Conservation (phyloP, 1,284 basidiomycete genomes). For the Ustilago nuda region DNA sequence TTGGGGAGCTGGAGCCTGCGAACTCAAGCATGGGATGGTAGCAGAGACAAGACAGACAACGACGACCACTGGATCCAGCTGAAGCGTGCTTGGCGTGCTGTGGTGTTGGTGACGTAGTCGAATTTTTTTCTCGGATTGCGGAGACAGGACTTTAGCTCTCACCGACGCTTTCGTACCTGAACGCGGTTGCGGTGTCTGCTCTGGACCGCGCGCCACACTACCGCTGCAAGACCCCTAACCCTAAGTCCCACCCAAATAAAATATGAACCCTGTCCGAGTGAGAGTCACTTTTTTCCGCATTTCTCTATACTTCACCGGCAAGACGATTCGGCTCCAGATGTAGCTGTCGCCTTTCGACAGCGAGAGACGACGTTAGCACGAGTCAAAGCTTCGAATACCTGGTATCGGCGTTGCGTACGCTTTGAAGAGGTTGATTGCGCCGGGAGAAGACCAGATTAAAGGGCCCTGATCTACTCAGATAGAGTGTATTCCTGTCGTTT, state of each 20-base stretch:
- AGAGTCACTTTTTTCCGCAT: slow-evolving; percentile 5
- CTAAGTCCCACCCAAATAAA: background rate
- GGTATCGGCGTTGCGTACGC: no score
- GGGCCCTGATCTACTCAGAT: background rate
- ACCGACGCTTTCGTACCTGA: background rate
- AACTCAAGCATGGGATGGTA: slow-evolving; percentile 27
- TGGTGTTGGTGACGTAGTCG: background rate
- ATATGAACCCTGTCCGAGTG: background rate
- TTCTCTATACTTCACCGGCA: slow-evolving; percentile 1
- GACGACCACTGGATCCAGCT: background rate
- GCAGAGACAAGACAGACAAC: slow-evolving; percentile 3
- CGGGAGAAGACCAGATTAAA: background rate
- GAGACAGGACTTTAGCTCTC: background rate
- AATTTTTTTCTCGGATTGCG: slow-evolving; percentile 18
- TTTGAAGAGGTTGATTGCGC: background rate
- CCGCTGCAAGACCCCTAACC: background rate
- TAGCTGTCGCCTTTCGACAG: background rate
- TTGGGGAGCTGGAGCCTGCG: slow-evolving; percentile 28
- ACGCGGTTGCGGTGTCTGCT: background rate
- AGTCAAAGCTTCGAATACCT: background rate
- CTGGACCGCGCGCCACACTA: background rate
- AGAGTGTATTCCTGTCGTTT: background rate
- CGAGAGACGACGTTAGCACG: background rate
- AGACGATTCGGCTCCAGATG: background rate
- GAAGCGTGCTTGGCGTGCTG: slow-evolving; percentile 2